phyloP scores from a whole-genome alignment of 2,329 filamentous ascomycete genomes.

The Monilinia vaccinii-corymbosi region DNA sequence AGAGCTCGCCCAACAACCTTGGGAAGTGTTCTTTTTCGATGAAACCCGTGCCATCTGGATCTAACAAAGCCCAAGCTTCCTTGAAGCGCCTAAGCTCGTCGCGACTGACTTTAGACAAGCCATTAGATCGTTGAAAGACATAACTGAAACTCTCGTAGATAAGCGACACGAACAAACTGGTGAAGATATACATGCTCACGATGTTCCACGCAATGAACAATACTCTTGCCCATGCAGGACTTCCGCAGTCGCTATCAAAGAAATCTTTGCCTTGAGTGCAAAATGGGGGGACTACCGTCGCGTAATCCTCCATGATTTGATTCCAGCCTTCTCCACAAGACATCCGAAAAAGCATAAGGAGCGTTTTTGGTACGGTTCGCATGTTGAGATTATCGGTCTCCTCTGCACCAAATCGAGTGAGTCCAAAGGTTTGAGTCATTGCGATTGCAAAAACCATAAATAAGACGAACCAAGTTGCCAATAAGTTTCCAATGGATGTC shows the following conservation, averaged over 20 bases:
- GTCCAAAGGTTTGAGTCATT: slow-evolving; percentile 87
- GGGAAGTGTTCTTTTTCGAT: slow-evolving; percentile 88
- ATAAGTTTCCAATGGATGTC: slow-evolving; percentile 77
- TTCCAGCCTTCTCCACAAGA: slow-evolving; percentile 97
- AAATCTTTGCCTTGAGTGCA: slow-evolving; percentile 68
- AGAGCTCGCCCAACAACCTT: slow-evolving; percentile 79
- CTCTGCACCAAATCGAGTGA: slow-evolving; percentile 73
- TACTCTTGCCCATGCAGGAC: slow-evolving; percentile 74
- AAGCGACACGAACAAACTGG: slow-evolving; percentile 94
- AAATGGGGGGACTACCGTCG: slow-evolving; percentile 65
- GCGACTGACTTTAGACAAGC: slow-evolving; percentile 80
- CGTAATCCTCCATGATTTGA: slow-evolving; percentile 90
- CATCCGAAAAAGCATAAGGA: slow-evolving; percentile 88
- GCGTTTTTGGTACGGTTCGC: slow-evolving; percentile 82
- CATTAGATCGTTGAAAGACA: slow-evolving; percentile 92
- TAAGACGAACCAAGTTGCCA: slow-evolving; percentile 95
- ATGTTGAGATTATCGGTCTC: slow-evolving; percentile 82
- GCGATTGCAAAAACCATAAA: slow-evolving; percentile 96
- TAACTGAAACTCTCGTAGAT: slow-evolving; percentile 99
- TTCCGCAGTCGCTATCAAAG: slow-evolving; percentile 87
- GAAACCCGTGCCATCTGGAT: slow-evolving; percentile 83
- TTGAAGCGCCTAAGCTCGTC: slow-evolving; percentile 97
- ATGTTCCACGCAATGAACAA: slow-evolving; percentile 98
- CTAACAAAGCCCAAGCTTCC: slow-evolving; percentile 93
- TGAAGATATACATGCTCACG: slow-evolving; percentile 99